Evolutionary conservation across 805 yeast species (phyloP), one percentile per base, ranked within the genome.

Genomic region (Zygosaccharomyces siamensis): DNA sequence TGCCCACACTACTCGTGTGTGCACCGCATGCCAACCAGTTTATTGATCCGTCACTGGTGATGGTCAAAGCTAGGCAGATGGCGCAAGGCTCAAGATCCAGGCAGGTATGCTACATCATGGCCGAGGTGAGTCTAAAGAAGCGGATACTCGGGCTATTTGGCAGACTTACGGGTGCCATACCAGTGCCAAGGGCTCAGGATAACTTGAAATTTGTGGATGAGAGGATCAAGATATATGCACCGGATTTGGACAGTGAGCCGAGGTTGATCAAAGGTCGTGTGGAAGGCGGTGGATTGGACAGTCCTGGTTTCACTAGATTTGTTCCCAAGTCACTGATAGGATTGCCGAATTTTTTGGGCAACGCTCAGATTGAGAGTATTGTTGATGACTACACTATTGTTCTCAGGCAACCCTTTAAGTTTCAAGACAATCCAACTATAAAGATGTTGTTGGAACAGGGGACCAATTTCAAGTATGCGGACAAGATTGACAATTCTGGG

Each of bases 151-250:
- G 97, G 3, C 62, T 77, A n/a, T 72, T 92, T 55, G 82, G 96
- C 5, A 72, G 81, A 46, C 73, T 81, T 38, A 86, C 87, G 53
- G 75, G 81, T 61, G 77, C 96, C 3, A 90, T 92, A 49, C 96
- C 97, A 0, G 98, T 93, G 2, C 83, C 84, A 7, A 75, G 99
- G 55, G 86, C 95, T 3, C 98, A 93, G 67, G 99, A 92, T 66
- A 82, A 81, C 61, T 75, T 92, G 59, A 69, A 65, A 30, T 64
- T 72, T 7, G 95, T 80, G n/a, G 67, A 72, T 1, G 79, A 79
- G 46, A 96, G 96, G 3, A 47, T 66, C 31, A 74, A 71, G 47
- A 81, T 90, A 7, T 78, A 53, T 51, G 62, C 81, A 26, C 82
- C 81, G 52, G 77, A 74, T 35, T 68, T 68, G 23, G 70, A 66